phyloP scores from a whole-genome alignment of 1,284 basidiomycete species.

The Peniophora sp. region DNA sequence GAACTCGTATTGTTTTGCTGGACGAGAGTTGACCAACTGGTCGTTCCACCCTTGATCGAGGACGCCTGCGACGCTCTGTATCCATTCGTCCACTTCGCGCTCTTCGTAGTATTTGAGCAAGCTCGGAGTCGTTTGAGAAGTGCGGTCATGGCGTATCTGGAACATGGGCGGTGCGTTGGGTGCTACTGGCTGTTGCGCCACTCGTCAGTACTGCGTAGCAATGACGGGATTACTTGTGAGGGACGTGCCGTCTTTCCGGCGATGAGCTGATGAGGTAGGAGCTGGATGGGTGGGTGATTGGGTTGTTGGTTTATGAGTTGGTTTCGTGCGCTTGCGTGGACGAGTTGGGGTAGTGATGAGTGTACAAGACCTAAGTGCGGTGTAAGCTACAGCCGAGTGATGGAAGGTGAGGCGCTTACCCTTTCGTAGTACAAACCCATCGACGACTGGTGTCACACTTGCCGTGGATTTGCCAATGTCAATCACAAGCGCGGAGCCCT shows the following conservation, averaged over 20 bases:
- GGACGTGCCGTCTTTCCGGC: slow-evolving; percentile 58
- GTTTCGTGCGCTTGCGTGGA: slow-evolving; percentile 68
- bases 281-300: slow-evolving; percentile 48
- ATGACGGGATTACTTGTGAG: not conserved
- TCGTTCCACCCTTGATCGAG: slow-evolving; percentile 87
- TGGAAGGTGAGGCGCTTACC: slow-evolving; percentile 37
- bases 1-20: slow-evolving; percentile 82
- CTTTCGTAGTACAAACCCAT: slow-evolving; percentile 96
- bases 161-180: slow-evolving; percentile 53
- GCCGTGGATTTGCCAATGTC: slow-evolving; percentile 88
- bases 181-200: slow-evolving; percentile 54
- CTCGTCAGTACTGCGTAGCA: not conserved
- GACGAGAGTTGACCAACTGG: slow-evolving; percentile 56
- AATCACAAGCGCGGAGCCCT: slow-evolving; percentile 91
- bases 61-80: slow-evolving; percentile 82
- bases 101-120: slow-evolving; percentile 83
- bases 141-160: slow-evolving; percentile 66
- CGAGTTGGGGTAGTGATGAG: slow-evolving; percentile 67
- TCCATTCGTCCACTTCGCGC: slow-evolving; percentile 89
- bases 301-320: slow-evolving; percentile 42
- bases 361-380: slow-evolving; percentile 52
- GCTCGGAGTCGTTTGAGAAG: slow-evolving; percentile 65
- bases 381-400: not conserved
- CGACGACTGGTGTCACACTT: slow-evolving; percentile 92
- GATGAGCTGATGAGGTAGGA: slow-evolving; percentile 84